Base-by-base conservation (phyloP, 2,329 filamentous ascomycete genomes). In the Aspergillus thermomutatus region DNA sequence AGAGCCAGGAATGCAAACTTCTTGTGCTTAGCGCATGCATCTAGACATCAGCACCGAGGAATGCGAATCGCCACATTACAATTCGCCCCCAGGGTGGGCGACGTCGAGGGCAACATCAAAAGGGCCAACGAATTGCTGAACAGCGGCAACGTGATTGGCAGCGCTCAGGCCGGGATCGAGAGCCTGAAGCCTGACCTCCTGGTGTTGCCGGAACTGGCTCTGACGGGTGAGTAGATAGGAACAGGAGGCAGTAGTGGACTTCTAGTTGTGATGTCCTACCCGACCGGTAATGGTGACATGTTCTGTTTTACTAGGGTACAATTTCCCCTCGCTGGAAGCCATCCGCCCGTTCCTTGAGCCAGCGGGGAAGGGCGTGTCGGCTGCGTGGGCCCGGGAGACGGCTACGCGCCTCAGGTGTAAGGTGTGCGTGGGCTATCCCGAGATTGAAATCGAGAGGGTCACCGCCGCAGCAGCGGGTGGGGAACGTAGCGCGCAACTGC, bases 361-460 rank as follows among this genome's bases (percentile, higher is more conserved):
- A n/a, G 83, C 80, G 26, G 77, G 79, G 14, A 66, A 77, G 7
- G 85, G 85, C 0, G 75, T 78, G 11, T 82, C 80, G 17, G 82
- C 83, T 10, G 67, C 75, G 63, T 88, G 85, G 85, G 85, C 85
- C 3, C 75, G 76, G 21, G 72, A 77, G 50, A 82, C 80, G 11
- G 85, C 85, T n/a, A 71, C 68, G 45, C 76, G 78, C 27, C 74
- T 84, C 52, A 71, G 75, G 31, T 87, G 84, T 67, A 81, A 83
- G 57, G 83, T 88, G n/a, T 85, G 82, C 37, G 79, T 87, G 43
- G 85, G 85, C 27, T 88, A 88, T 62, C 84, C 85, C 0, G 85
- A 88, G 61, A 66, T 79, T 14, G 70, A 67, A 46, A 54, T 23
- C 11, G 37, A 49, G 28, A 50, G 54, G 34, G 48, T 43, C 1